Evolutionary conservation across 495 filamentous ascomycete species (phyloP).

Genomic region (Daldinia concentrica): DNA sequence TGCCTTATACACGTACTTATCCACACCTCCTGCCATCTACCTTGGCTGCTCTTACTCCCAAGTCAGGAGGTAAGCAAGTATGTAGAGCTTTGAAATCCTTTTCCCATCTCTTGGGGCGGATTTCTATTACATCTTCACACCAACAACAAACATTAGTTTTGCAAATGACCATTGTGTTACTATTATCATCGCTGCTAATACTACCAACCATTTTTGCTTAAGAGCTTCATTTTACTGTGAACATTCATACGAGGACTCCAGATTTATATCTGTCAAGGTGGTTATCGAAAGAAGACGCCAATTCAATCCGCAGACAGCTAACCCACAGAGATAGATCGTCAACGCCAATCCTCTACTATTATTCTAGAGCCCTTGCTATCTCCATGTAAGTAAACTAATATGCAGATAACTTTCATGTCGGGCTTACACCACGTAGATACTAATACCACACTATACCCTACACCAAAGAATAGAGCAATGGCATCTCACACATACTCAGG

Average conservation of each 20-base stretch:
- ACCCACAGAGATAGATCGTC: background rate
- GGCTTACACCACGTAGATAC: background rate
- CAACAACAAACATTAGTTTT: slow-evolving; percentile 22
- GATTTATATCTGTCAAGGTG: slow-evolving; percentile 6
- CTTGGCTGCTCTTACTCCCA: background rate
- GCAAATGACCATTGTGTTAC: background rate
- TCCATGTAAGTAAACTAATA: background rate
- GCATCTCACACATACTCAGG: slow-evolving; percentile 3
- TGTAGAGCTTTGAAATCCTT: background rate
- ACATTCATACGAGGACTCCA: slow-evolving; percentile 18
- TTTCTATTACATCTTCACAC: slow-evolving; percentile 11
- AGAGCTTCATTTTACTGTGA: slow-evolving; percentile 16
- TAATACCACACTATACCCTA: background rate
- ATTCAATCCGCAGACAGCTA: background rate
- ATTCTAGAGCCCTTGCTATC: background rate
- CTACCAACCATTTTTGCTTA: slow-evolving; percentile 14
- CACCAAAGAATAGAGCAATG: slow-evolving; percentile 10
- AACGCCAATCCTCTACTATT: background rate
- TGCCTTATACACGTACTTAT: background rate
- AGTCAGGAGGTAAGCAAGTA: background rate
- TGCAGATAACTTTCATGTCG: background rate
- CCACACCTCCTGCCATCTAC: slow-evolving; percentile 5
- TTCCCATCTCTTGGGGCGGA: background rate
- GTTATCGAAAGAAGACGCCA: background rate
- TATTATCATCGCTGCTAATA: slow-evolving; percentile 20